Conservation (phyloP, 2,329 filamentous ascomycete species). For the Fonsecaea monophora region DNA sequence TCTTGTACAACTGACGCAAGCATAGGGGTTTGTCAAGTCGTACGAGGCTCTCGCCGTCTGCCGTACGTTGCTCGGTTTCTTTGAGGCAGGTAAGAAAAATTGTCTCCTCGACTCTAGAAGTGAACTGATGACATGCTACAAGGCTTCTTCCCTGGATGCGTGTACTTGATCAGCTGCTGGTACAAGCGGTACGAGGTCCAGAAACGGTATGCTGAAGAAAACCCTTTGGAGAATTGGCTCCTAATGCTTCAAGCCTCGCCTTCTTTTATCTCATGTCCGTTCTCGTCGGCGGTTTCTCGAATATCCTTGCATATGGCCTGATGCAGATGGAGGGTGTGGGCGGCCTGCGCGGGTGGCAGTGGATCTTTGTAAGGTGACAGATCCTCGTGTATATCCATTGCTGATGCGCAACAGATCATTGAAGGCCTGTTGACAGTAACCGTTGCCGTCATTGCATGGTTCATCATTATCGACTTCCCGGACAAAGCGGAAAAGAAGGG, state of each 20-base stretch:
- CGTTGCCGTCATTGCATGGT: conserved; percentile 39
- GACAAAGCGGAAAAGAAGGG: conserved; percentile 40
- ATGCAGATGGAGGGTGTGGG: conserved; percentile 37
- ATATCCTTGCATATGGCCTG: conserved; percentile 36
- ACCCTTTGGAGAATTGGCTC: neutral
- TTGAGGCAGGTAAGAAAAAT: conserved; percentile 52
- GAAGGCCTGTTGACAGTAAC: conserved; percentile 41
- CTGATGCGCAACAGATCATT: conserved; percentile 27
- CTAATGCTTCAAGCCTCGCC: conserved; percentile 21
- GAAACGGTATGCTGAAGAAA: conserved; percentile 25
- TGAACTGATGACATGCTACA: neutral
- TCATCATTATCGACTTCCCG: conserved; percentile 44
- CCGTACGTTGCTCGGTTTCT: conserved; percentile 69
- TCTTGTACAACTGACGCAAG: conserved; percentile 2
- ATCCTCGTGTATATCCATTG: neutral
- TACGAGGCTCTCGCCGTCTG: conserved; percentile 74
- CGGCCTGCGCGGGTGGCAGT: conserved; percentile 41
- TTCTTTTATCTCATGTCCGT: conserved; percentile 33
- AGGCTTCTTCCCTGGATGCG: conserved; percentile 33
- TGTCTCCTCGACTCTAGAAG: neutral
- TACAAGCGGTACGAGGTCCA: conserved; percentile 36
- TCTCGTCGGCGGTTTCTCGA: conserved; percentile 30
- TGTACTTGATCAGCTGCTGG: conserved; percentile 35
- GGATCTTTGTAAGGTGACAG: conserved; percentile 37
- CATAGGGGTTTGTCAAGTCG: conserved; percentile 66